These are phyloP conservation scores for Phytopythium mirpurense DNA, from an alignment of 352 stramenopile species.

Conservation along the genomic window DNA sequence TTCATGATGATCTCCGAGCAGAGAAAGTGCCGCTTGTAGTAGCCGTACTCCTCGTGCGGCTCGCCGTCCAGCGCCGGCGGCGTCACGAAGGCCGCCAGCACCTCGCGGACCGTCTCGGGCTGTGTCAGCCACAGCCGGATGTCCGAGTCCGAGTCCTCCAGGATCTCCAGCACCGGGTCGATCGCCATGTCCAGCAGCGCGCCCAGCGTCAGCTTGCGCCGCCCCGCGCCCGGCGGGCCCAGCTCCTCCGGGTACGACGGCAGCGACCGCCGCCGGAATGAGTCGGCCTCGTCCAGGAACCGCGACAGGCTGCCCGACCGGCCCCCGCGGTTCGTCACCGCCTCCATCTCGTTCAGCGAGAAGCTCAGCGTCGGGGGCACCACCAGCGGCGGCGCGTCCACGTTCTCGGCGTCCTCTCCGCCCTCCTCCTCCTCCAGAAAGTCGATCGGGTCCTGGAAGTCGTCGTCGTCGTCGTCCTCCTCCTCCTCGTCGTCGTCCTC, in stretches of 20 bases:
- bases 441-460: constrained; percentile 39
- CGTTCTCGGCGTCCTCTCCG: background rate
- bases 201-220: constrained; percentile 43
- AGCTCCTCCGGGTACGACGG: constrained; percentile 72
- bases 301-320: constrained; percentile 71
- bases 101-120: constrained; percentile 66
- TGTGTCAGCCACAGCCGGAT: constrained; percentile 82
- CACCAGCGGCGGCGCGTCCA: constrained; percentile 9
- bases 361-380: constrained; percentile 66
- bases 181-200: constrained; percentile 80
- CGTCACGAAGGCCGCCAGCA: constrained; percentile 78
- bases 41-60: constrained; percentile 84
- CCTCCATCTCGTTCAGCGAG: constrained; percentile 81
- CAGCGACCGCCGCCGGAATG: constrained; percentile 66
- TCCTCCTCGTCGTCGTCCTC: constrained; percentile 18
- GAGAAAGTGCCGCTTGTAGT: constrained; percentile 87
- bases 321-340: constrained; percentile 70
- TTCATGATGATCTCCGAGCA: constrained; percentile 91
- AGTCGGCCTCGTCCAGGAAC: constrained; percentile 72
- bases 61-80: constrained; percentile 64
- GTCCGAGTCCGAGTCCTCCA: constrained; percentile 83
- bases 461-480: constrained; percentile 33
- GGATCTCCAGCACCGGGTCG: constrained; percentile 79
- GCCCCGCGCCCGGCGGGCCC: constrained; percentile 34
- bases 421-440: constrained; percentile 20